Evolutionary conservation across 2,329 filamentous ascomycete species (phyloP).

Genomic region (Metarhizium brunneum): DNA sequence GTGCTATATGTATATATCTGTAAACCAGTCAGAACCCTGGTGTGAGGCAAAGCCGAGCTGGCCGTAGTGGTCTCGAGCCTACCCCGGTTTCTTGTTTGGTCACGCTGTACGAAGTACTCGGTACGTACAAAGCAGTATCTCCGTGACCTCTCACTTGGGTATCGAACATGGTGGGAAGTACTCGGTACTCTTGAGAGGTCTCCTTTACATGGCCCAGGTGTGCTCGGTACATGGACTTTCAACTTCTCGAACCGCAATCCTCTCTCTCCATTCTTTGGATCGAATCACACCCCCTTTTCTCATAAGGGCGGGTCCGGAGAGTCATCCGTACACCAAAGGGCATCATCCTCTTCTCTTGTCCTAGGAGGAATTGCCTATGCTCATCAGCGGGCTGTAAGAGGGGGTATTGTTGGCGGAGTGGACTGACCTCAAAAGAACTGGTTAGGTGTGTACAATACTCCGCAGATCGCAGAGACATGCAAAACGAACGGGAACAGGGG

Average conservation of each 20-base stretch:
- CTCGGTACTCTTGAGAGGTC: background rate
- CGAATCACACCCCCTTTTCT: background rate
- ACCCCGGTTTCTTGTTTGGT: background rate
- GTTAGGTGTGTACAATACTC: background rate
- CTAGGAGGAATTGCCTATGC: background rate
- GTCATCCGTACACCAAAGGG: too few species aligned
- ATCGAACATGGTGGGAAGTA: background rate
- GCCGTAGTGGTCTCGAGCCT: background rate
- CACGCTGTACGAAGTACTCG: background rate
- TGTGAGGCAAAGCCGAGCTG: background rate
- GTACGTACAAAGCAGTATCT: background rate
- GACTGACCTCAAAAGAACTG: background rate
- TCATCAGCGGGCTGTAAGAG: background rate
- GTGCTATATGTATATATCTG: conserved; percentile 2
- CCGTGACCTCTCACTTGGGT: background rate
- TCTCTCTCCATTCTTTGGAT: background rate
- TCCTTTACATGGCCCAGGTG: background rate
- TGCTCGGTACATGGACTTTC: background rate
- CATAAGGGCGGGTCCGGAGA: background rate
- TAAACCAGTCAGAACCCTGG: background rate
- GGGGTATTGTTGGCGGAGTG: background rate
- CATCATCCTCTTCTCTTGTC: background rate
- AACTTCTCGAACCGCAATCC: background rate
- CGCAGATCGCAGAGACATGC: background rate
- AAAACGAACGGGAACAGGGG: background rate